phyloP scores from a whole-genome alignment of 768 basidiomycete species.

The Coprinopsis sp. region DNA sequence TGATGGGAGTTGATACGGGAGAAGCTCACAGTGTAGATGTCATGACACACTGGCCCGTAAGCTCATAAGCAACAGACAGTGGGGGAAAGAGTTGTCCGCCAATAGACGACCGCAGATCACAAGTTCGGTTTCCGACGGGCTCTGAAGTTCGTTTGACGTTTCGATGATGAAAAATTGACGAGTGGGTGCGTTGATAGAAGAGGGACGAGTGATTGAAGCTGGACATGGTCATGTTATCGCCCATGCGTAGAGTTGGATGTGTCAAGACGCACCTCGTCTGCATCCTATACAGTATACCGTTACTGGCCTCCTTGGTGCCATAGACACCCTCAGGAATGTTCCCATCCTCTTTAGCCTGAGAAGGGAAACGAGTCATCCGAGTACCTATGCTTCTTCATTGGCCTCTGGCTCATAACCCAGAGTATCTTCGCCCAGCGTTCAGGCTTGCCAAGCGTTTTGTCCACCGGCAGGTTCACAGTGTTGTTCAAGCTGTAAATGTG shows the following conservation, averaged over 20 bases:
- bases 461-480: constrained; percentile 91
- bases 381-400: constrained; percentile 83
- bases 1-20: constrained; percentile 2
- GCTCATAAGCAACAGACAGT: constrained; percentile 82
- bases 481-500: no score
- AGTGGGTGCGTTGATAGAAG: constrained; percentile 43
- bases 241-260: no score
- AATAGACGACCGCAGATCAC: constrained; percentile 77
- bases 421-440: constrained; percentile 93
- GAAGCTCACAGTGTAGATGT: constrained; percentile 77
- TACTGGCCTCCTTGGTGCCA: no score
- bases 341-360: constrained; percentile 58
- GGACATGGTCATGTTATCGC: no score
- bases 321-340: no score
- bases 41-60: constrained; percentile 84
- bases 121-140: constrained; percentile 82
- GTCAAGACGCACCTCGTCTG: no score
- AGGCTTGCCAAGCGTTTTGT: constrained; percentile 90
- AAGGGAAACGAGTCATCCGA: constrained; percentile 77
- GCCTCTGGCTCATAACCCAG: constrained; percentile 68
- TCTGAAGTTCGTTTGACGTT: constrained; percentile 84
- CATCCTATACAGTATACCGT: no score
- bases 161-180: constrained; percentile 77
- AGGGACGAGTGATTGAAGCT: no score
- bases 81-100: constrained; percentile 66